Evolutionary conservation across 345 rosid genomes (phyloP), one percentile per base, ranked within the genome.

Genomic region (Crucihimalaya himalaica): DNA sequence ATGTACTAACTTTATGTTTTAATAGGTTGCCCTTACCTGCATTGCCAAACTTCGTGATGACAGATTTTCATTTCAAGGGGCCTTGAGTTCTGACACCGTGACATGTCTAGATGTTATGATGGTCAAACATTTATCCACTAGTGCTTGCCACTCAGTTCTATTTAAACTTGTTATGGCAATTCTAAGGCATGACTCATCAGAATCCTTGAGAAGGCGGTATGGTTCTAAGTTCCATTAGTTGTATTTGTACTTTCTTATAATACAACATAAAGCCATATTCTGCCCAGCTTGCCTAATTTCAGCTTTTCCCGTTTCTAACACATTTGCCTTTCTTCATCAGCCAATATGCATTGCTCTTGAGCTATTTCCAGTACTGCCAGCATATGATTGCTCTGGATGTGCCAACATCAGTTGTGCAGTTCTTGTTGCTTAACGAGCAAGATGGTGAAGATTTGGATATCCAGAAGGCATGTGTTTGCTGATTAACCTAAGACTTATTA

Each of bases 41-140:
- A 91, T 94, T 89, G 98, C 97, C 59, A 89, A 94, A 67, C 83
- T 91, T 34, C 90, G 96, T 9, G 98, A 94, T 82, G 96, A 94
- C 78, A 89, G 90, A 68, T 91, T 87, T 79, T 68, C 83, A 53
- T 81, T 77, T 80, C 91, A 88, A 18, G 82, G 81, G 80, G 87
- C 85, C 73, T 76, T 86, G 65, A 86, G 70, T 82, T 85, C 93
- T 59, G 97, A 91, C 79, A 85, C 79, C 32, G 82, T 91, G 68
- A 85, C 97, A 28, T 88, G 87, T 79, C 93, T 93, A 74, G 98
- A 91, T 76, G 83, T 93, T 80, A 72, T 94, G 64, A 83, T 77
- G 83, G 87, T 84, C 71, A 94, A 88, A 75, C 93, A 89, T 81
- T 74, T 94, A 67, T 91, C 98, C 15, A 81, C 93, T 81, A 96